A percentile compares a stretch with the other conserved stretches of the same genome.
Conservation (phyloP, 2,329 filamentous ascomycete genomes). For the Phaeosphaeria sp. region DNA sequence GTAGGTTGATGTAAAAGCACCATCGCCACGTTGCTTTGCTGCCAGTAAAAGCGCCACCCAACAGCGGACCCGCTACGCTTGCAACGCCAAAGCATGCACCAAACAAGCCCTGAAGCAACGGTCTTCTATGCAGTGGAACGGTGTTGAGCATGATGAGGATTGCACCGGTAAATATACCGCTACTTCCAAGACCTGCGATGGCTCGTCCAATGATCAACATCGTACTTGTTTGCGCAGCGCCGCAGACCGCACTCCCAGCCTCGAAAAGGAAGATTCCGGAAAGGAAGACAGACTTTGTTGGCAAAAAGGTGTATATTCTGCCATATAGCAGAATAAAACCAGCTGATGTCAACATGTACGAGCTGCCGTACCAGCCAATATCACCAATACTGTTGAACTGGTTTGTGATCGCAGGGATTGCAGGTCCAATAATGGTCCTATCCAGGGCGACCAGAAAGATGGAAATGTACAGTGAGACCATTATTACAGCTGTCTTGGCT, state of each 20-base stretch:
- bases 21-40: conserved; percentile 52
- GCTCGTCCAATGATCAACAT: conserved; percentile 42
- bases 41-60: conserved; percentile 54
- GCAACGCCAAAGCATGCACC: conserved; percentile 49
- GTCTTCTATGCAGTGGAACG: conserved; percentile 51
- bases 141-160: conserved; percentile 43
- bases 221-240: conserved; percentile 45
- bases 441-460: conserved; percentile 46
- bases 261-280: conserved; percentile 55
- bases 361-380: conserved; percentile 53
- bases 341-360: conserved; percentile 49
- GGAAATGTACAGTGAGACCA: conserved; percentile 40
- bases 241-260: conserved; percentile 62
- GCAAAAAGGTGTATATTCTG: conserved; percentile 56
- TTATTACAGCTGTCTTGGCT: conserved; percentile 35
- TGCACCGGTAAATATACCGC: conserved; percentile 42
- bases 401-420: conserved; percentile 55
- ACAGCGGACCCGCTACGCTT: conserved; percentile 51
- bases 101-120: conserved; percentile 49
- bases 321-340: conserved; percentile 54
- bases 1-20: conserved; percentile 60
- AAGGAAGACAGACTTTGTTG: conserved; percentile 59
- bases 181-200: conserved; percentile 37
- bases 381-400: conserved; percentile 51
- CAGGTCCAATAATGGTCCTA: conserved; percentile 54